Conservation (phyloP, 768 basidiomycete genomes). For the Lactarius sp. region DNA sequence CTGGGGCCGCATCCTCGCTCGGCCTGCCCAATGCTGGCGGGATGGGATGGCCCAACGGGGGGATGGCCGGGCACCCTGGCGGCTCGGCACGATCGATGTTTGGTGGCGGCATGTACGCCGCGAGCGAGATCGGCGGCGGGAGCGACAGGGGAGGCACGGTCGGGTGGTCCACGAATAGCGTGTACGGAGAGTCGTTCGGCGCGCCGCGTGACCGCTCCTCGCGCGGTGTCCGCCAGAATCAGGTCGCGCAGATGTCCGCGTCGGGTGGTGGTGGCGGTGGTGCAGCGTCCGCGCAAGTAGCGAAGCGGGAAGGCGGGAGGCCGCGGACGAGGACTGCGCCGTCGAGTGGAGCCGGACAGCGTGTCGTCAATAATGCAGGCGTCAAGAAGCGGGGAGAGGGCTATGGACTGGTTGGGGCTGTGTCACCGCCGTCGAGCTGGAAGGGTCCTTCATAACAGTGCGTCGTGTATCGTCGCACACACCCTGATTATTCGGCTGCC, state of each 20-base stretch:
- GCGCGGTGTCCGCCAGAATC: constrained; percentile 20
- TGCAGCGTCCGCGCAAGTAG: constrained; percentile 18
- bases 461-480: neutral
- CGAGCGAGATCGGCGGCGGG: constrained; percentile 34
- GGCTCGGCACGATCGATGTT: constrained; percentile 49
- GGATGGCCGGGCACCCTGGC: constrained; percentile 48
- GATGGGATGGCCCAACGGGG: constrained; percentile 40
- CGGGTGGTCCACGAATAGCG: constrained; percentile 53
- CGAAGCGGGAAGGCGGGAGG: constrained; percentile 24
- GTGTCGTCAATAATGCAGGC: neutral
- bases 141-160: constrained; percentile 27
- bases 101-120: constrained; percentile 63
- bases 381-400: constrained; percentile 11
- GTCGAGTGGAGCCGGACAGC: constrained; percentile 23
- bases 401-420: constrained; percentile 24
- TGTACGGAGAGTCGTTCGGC: constrained; percentile 53
- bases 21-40: constrained; percentile 30
- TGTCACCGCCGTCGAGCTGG: constrained; percentile 36
- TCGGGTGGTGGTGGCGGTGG: neutral
- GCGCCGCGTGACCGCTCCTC: constrained; percentile 30
- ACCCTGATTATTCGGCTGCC: neutral
- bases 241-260: constrained; percentile 9
- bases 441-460: constrained; percentile 21
- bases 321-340: constrained; percentile 34
- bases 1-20: neutral